Evolutionary conservation across 768 basidiomycete species (phyloP).

Genomic region (Lentinula guzmanii): DNA sequence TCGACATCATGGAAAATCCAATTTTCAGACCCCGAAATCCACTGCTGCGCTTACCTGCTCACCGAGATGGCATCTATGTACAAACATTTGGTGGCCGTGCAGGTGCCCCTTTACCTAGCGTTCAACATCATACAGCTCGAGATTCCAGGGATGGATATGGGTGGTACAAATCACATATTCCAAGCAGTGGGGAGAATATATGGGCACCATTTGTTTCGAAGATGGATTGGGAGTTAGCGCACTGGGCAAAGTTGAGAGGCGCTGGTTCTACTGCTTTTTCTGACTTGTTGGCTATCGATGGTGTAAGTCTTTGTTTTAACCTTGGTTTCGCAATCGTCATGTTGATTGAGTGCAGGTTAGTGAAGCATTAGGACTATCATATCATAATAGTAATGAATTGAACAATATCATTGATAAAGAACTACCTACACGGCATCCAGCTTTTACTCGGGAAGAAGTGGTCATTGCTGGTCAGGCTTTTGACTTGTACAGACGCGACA

Average conservation of each 20-base stretch:
- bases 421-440: conserved; percentile 17
- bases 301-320: conserved; percentile 10
- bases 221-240: conserved; percentile 12
- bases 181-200: neutral
- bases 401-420: conserved; percentile 23
- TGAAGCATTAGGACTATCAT: conserved; percentile 24
- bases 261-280: conserved; percentile 8
- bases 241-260: conserved; percentile 22
- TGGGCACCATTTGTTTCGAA: conserved; percentile 18
- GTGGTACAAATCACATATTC: neutral
- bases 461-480: conserved; percentile 20
- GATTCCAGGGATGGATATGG: neutral
- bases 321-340: neutral
- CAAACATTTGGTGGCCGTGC: neutral
- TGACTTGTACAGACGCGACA: conserved; percentile 27
- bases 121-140: neutral
- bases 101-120: neutral
- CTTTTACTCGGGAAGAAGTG: conserved; percentile 20
- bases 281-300: conserved; percentile 22
- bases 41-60: neutral
- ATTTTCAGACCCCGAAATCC: neutral
- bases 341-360: conserved; percentile 10
- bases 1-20: neutral
- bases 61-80: neutral
- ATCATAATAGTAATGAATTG: conserved; percentile 21